A percentile compares a stretch with the other conserved stretches of the same genome.
phyloP scores from a whole-genome alignment of 306 rosid species.

The Datisca glomerata region DNA sequence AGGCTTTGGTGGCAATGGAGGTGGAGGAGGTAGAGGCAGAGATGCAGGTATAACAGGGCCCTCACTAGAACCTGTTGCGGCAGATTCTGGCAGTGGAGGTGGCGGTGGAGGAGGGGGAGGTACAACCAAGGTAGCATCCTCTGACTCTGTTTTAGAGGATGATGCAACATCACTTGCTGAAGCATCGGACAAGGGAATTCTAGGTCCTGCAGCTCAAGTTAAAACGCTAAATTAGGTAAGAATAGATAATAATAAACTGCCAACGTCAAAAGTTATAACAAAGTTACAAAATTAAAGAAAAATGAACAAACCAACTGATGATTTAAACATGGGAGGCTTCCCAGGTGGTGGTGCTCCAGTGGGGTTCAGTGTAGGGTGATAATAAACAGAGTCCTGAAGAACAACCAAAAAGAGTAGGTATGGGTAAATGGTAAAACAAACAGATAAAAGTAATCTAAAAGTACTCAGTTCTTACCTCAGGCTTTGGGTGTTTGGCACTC shows the following conservation, averaged over 20 bases:
- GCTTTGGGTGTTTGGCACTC: conserved; percentile 69
- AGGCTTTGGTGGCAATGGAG: conserved; percentile 90
- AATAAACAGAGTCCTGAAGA: conserved; percentile 17
- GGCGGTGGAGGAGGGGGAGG: conserved; percentile 68
- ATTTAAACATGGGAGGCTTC: conserved; percentile 95
- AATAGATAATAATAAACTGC: conserved; percentile 4
- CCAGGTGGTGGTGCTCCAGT: conserved; percentile 99
- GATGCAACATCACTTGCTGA: conserved; percentile 72
- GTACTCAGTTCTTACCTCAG: conserved; percentile 49
- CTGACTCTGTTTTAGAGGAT: conserved; percentile 51
- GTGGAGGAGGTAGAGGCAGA: conserved; percentile 92
- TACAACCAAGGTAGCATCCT: conserved; percentile 44
- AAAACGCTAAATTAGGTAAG: conserved; percentile 13
- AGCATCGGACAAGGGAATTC: conserved; percentile 83
- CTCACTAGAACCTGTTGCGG: conserved; percentile 32
- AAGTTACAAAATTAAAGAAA: conserved; percentile 13
- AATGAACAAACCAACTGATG: conserved; percentile 60
- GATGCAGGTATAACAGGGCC: conserved; percentile 56
- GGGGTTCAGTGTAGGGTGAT: conserved; percentile 84
- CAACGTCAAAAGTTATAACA: background rate
- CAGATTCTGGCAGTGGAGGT: conserved; percentile 53
- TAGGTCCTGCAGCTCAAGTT: conserved; percentile 56
- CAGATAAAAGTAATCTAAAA: background rate
- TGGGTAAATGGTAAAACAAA: conserved; percentile 2
- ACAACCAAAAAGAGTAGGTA: conserved; percentile 1